Percentiles rank a stretch among this genome's conserved stretches.
Evolutionary conservation across 495 filamentous ascomycete species (phyloP).

Genomic region (Talaromyces trachyspermus): DNA sequence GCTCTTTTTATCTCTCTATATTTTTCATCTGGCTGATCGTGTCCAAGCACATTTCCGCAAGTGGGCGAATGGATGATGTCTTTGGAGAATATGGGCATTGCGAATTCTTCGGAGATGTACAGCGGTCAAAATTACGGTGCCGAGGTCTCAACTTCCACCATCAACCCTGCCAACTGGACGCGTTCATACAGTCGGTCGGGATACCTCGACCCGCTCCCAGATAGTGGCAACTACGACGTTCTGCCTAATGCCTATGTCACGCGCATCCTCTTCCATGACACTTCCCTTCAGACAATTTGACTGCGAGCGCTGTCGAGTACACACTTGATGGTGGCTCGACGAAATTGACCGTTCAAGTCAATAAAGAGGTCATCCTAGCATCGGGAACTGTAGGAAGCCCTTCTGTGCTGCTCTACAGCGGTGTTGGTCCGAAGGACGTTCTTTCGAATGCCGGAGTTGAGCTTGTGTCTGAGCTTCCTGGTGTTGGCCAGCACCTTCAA

Average conservation of each 20-base stretch:
- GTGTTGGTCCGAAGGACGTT: constrained; percentile 35
- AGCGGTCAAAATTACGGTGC: constrained; percentile 23
- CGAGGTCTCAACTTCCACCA: constrained; percentile 25
- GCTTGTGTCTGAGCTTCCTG: constrained; percentile 37
- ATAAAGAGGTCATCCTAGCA: constrained; percentile 49
- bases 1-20: not conserved
- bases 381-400: constrained; percentile 50
- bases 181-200: constrained; percentile 26
- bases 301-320: constrained; percentile 25
- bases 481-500: constrained; percentile 44
- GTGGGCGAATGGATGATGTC: constrained; percentile 23
- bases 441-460: constrained; percentile 29
- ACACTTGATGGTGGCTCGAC: constrained; percentile 21
- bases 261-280: constrained; percentile 29
- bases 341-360: constrained; percentile 25
- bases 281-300: constrained; percentile 18
- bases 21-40: constrained; percentile 3
- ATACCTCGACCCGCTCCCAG: constrained; percentile 35
- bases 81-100: constrained; percentile 19
- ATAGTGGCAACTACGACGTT: constrained; percentile 34
- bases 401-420: constrained; percentile 43
- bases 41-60: constrained; percentile 22
- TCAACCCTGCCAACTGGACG: constrained; percentile 29
- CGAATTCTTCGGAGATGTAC: constrained; percentile 22
- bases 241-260: constrained; percentile 39